Evolutionary conservation across 139 green algal genomes (phyloP), one percentile per base, ranked within the genome.

Genomic region (Spirogloea muscicola): DNA sequence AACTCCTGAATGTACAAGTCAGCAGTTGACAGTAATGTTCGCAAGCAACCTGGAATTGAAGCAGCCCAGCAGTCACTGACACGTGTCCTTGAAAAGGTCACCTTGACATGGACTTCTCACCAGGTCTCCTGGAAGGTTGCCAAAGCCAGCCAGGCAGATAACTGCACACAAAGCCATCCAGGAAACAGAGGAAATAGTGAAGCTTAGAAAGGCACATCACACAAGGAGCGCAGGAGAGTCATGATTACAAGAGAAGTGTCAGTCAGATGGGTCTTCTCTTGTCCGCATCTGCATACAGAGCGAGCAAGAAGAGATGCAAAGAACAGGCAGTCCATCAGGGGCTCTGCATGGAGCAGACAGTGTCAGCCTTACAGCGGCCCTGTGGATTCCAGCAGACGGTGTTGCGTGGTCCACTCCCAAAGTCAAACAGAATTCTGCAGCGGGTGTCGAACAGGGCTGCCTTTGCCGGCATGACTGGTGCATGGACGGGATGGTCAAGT

Each of bases 321-420:
- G 9, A 31, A 49, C 10, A 16, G 43, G 13, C 43, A 51, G 13
- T 51, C 13, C 43, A 51, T 10, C 13, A 51, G 16, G 43, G 43
- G 43, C 43, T 10, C 43, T 16, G 43, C 16, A 25, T 16, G 16
- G 16, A 10, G 43, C 43, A 10, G 13, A 25, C 16, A 25, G 10
- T 51, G 13, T 16, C 16, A 62, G 58, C 16, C 10, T 67, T 71
- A 79, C 65, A 82, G 16, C 68, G 67, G 39, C 31, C 66, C 10
- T 82, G 49, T 2, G 92, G 91, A 72, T 89, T 95, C 89, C 90
- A 98, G 4, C 88, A 86, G 38, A 87, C 87, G 0, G 89, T 86
- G 81, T 91, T 95, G 81, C 91, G 91, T 10, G 91, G 87, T 10
- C 92, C 94, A 1, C 52, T 79, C 49, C 91, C 91, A 73, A 96